Evolutionary conservation across 2,329 filamentous ascomycete genomes (phyloP), one percentile per base, ranked within the genome.

Genomic region (Chrysoporthe austroafricana): DNA sequence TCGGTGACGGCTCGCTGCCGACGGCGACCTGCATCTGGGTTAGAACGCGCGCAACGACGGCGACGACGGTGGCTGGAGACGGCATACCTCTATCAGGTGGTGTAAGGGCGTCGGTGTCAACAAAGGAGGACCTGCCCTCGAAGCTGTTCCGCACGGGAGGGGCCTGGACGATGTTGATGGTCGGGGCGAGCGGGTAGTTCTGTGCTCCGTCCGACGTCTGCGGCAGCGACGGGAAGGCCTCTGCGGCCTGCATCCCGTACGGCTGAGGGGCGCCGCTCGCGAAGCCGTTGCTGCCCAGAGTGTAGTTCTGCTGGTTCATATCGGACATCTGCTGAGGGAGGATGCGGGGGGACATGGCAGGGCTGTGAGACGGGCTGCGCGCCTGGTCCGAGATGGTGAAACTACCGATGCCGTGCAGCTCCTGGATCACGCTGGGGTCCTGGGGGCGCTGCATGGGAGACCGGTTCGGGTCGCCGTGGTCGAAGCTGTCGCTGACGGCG

Each of bases 131-230:
- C 74, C 91, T 92, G 26, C 85, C 86, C 70, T 90, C 91, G 75
- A 92, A 91, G 72, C 84, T 88, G 64, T 84, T 86, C 73, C 87
- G 87, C 67, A 86, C 82, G 63, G 91, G 87, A 9, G 90, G 94
- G 18, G 94, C 94, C 77, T 93, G 94, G 76, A 97, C 92, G 73
- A 97, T 96, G 76, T 96, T 97, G 79, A 97, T 97, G 63, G 94
- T 92, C 0, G 94, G 94, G n/a, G 94, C 92, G 9, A 68, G 66
- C 34, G 63, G 62, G 43, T 68, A 67, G 21, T 66, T 96, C 72
- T 91, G 86, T 62, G 90, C 87, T 44, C 63, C 60, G 2, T 70
- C 91, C n/a, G 78, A 77, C 34, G 83, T 80, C 66, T 83, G 80
- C 21, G 76, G 76, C 16, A 88, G 77, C 42, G 81, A 77, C 6